Percentiles rank a stretch among this genome's conserved stretches.
These are phyloP conservation scores for Thielaviopsis ethacetica DNA, from an alignment of 2,329 filamentous ascomycete species.

Conservation along the genomic window DNA sequence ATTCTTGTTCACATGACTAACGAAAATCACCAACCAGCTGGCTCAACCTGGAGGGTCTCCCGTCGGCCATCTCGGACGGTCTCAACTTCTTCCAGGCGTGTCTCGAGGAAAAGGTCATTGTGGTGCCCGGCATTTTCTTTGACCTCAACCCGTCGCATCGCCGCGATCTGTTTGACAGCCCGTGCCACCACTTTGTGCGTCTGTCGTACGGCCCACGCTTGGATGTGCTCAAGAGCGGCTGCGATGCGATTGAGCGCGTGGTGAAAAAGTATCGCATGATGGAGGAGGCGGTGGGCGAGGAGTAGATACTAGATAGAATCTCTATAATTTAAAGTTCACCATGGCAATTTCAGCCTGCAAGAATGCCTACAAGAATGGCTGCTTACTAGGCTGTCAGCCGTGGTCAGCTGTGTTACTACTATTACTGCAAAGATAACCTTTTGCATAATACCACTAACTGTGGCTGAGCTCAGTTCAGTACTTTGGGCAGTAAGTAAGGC, in stretches of 20 bases:
- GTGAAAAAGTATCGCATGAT: slow-evolving; percentile 44
- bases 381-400: no score
- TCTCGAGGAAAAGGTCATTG: slow-evolving; percentile 84
- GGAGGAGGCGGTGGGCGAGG: slow-evolving; percentile 11
- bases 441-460: no score
- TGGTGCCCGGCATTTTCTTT: slow-evolving; percentile 96
- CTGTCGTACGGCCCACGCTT: slow-evolving; percentile 73
- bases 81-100: slow-evolving; percentile 96
- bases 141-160: slow-evolving; percentile 83
- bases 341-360: no score
- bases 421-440: no score
- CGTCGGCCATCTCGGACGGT: slow-evolving; percentile 74
- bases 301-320: not conserved
- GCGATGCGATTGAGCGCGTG: slow-evolving; percentile 73
- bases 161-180: slow-evolving; percentile 82
- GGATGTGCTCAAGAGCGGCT: slow-evolving; percentile 60
- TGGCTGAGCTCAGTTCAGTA: no score
- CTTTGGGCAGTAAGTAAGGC: no score
- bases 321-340: no score
- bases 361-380: no score
- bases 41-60: slow-evolving; percentile 50
- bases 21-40: slow-evolving; percentile 21
- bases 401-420: no score
- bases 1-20: not conserved
- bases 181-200: slow-evolving; percentile 83